Conservation (phyloP, 2,329 filamentous ascomycete genomes). For the Knufia petricola region DNA sequence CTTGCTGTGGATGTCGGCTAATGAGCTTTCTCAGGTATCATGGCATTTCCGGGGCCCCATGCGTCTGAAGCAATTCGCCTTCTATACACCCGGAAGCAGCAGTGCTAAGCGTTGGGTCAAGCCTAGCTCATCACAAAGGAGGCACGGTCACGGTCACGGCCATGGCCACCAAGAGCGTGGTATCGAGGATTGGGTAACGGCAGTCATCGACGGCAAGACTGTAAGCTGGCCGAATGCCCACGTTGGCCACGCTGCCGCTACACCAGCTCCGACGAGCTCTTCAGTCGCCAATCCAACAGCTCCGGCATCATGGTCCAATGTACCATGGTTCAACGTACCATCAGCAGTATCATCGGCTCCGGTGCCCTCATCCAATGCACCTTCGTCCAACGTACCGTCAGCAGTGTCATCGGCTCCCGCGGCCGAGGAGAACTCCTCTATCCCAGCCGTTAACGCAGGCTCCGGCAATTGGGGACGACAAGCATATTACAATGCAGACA, state of each 20-base stretch:
- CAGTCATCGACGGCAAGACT: conserved; percentile 49
- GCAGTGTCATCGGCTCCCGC: conserved; percentile 35
- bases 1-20: background rate
- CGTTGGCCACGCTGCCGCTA: conserved; percentile 15
- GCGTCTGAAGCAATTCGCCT: conserved; percentile 56
- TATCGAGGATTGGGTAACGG: conserved; percentile 43
- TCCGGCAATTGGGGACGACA: conserved; percentile 34
- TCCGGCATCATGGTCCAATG: too few species aligned
- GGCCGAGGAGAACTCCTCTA: background rate
- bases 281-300: conserved; percentile 2
- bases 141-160: conserved; percentile 43
- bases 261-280: conserved; percentile 8
- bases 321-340: background rate
- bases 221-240: conserved; percentile 53
- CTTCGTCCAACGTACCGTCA: background rate
- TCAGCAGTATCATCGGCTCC: conserved; percentile 35
- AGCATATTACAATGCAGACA: conserved; percentile 39
- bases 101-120: conserved; percentile 30
- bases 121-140: conserved; percentile 25
- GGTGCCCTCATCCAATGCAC: too few species aligned
- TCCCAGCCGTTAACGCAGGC: conserved; percentile 12
- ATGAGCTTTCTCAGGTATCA: conserved; percentile 46
- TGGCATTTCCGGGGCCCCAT: conserved; percentile 64
- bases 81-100: conserved; percentile 48
- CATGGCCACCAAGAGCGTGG: conserved; percentile 47